These are phyloP conservation scores for Gillenia trifoliata DNA, from an alignment of 306 rosid species.

Conservation along the genomic window DNA sequence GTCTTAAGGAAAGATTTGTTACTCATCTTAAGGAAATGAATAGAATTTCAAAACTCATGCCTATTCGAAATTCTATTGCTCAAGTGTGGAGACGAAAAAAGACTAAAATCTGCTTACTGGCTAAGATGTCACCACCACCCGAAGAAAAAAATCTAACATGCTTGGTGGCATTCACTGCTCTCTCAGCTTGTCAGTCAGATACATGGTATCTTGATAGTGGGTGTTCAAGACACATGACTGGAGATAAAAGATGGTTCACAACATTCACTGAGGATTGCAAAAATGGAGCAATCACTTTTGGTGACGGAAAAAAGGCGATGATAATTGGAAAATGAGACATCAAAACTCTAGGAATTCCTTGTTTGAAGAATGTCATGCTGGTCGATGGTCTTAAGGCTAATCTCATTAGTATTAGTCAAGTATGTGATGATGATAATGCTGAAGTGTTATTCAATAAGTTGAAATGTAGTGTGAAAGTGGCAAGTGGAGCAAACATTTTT, in stretches of 20 bases:
- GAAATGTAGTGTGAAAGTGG: too few relatives aligned
- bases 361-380: neutral
- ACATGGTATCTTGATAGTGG: neutral
- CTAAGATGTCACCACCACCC: too few relatives aligned
- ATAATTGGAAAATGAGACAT: neutral
- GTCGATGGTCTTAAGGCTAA: neutral
- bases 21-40: too few relatives aligned
- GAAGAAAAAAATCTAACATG: neutral
- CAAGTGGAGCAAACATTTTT: neutral
- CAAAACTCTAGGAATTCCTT: neutral
- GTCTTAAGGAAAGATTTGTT: too few relatives aligned
- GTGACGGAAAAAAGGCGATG: neutral
- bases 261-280: too few relatives aligned
- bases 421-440: neutral
- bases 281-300: neutral
- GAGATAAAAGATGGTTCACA: neutral
- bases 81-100: too few relatives aligned
- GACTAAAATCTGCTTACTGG: too few relatives aligned
- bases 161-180: neutral
- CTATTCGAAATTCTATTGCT: too few relatives aligned
- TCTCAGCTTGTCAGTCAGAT: neutral
- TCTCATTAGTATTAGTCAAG: neutral
- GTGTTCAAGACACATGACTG: neutral
- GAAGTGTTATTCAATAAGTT: neutral
- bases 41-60: too few relatives aligned